Evolutionary conservation across 805 yeast genomes (phyloP).

Genomic region (Yamadazyma akitaensis): DNA sequence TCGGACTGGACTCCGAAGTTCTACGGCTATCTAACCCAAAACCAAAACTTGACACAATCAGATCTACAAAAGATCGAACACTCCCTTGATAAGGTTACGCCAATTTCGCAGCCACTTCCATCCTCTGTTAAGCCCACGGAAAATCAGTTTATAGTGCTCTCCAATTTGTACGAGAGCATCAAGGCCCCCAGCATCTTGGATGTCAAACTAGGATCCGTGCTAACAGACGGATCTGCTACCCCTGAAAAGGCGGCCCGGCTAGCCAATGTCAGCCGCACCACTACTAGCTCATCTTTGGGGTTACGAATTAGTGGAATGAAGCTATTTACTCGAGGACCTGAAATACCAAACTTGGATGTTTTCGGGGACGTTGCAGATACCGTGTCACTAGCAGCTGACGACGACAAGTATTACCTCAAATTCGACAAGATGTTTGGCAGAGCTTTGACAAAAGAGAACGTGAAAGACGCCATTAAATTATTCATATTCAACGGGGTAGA

Average conservation of each 20-base stretch:
- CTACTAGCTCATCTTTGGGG: constrained; percentile 78
- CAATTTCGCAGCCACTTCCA: constrained; percentile 1
- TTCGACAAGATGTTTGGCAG: constrained; percentile 76
- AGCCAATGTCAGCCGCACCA: constrained; percentile 56
- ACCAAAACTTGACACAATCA: constrained; percentile 17
- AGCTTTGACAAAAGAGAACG: constrained; percentile 40
- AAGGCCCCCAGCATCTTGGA: constrained; percentile 72
- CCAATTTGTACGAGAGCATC: constrained; percentile 64
- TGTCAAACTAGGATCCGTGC: constrained; percentile 70
- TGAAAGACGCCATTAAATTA: constrained; percentile 43
- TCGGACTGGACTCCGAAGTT: constrained; percentile 61
- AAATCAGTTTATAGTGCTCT: constrained; percentile 56
- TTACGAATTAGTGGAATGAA: constrained; percentile 91
- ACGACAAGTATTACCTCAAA: constrained; percentile 41
- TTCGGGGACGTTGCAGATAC: neutral
- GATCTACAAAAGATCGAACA: neutral
- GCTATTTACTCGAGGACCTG: constrained; percentile 23
- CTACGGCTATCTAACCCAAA: constrained; percentile 56
- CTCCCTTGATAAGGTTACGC: neutral
- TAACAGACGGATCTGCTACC: constrained; percentile 61
- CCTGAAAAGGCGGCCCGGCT: constrained; percentile 62
- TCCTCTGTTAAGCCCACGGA: constrained; percentile 9
- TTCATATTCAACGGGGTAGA: constrained; percentile 34
- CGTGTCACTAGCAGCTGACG: constrained; percentile 5
- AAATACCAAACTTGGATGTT: constrained; percentile 4